phyloP scores from a whole-genome alignment of 345 rosid genomes.

The Isatis tinctoria region DNA sequence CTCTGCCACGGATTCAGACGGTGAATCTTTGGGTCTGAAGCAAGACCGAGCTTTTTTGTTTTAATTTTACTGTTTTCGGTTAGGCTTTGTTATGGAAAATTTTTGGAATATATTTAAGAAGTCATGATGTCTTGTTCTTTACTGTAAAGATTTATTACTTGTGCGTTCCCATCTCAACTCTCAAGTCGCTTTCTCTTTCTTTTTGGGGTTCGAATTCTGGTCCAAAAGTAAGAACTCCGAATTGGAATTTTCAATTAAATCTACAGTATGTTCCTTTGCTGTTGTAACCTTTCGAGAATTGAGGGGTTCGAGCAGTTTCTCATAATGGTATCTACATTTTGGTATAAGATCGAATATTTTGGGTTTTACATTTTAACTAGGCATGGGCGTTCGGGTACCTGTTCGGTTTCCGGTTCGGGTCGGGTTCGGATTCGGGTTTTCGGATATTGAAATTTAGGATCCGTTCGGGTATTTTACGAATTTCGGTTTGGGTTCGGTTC shows the following conservation, averaged over 20 bases:
- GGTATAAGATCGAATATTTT: background rate
- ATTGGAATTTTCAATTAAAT: background rate
- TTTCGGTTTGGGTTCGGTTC: no score
- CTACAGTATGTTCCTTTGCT: background rate
- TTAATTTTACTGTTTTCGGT: background rate
- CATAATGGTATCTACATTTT: background rate
- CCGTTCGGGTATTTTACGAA: no score
- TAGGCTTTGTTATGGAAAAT: background rate
- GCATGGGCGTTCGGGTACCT: no score
- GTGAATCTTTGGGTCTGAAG: slow-evolving; percentile 13
- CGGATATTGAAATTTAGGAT: no score
- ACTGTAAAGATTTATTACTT: slow-evolving; percentile 11
- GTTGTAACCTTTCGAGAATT: slow-evolving; percentile 1
- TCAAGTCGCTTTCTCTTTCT: slow-evolving; percentile 13
- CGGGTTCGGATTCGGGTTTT: no score
- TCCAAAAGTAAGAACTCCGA: background rate
- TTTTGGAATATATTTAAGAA: background rate
- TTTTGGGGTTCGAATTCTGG: background rate
- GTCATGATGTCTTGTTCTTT: slow-evolving; percentile 5
- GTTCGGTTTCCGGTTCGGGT: no score
- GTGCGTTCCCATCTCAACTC: background rate
- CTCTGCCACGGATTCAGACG: slow-evolving; percentile 23
- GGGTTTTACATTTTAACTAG: background rate
- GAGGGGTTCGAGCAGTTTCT: background rate
- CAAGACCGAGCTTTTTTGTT: background rate